phyloP scores from a whole-genome alignment of 2,329 filamentous ascomycete species.

The Orbilia ellipsospora region DNA sequence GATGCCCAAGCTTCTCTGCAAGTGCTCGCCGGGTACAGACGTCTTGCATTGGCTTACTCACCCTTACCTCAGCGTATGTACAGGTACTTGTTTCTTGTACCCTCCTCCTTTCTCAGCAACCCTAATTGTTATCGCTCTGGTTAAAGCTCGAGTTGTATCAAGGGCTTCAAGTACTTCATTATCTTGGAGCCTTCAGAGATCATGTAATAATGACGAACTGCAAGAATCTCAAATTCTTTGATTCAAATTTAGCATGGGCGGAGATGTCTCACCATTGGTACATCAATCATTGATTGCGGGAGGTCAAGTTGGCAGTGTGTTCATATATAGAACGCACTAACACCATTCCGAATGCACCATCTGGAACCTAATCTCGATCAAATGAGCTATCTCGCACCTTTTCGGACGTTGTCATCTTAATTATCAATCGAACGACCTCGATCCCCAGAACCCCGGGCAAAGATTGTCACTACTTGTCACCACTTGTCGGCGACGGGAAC shows the following conservation, averaged over 20 bases:
- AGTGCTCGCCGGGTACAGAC: constrained; percentile 31
- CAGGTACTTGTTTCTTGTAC: not conserved
- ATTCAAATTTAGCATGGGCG: constrained; percentile 33
- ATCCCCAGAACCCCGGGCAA: constrained; percentile 30
- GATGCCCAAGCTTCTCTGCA: constrained; percentile 37
- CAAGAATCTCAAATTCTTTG: constrained; percentile 17
- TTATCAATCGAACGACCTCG: constrained; percentile 24
- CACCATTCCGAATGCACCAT: not conserved
- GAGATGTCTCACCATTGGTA: constrained; percentile 23
- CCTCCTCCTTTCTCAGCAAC: not conserved
- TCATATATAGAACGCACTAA: constrained; percentile 44
- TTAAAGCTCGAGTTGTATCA: constrained; percentile 50
- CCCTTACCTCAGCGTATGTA: constrained; percentile 37
- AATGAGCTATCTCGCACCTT: constrained; percentile 3
- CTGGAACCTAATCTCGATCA: constrained; percentile 32
- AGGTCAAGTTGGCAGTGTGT: constrained; percentile 21
- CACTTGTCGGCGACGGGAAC: constrained; percentile 46
- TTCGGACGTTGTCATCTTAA: not conserved
- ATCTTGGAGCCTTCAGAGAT: constrained; percentile 44
- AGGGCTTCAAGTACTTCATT: constrained; percentile 27
- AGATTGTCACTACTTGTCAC: constrained; percentile 3
- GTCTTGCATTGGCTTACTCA: constrained; percentile 43
- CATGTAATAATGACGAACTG: constrained; percentile 30
- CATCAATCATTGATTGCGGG: constrained; percentile 29
- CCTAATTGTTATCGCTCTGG: constrained; percentile 24